Evolutionary conservation across 306 rosid species (phyloP), one percentile per base, ranked within the genome.

Genomic region (Quercus cerris): DNA sequence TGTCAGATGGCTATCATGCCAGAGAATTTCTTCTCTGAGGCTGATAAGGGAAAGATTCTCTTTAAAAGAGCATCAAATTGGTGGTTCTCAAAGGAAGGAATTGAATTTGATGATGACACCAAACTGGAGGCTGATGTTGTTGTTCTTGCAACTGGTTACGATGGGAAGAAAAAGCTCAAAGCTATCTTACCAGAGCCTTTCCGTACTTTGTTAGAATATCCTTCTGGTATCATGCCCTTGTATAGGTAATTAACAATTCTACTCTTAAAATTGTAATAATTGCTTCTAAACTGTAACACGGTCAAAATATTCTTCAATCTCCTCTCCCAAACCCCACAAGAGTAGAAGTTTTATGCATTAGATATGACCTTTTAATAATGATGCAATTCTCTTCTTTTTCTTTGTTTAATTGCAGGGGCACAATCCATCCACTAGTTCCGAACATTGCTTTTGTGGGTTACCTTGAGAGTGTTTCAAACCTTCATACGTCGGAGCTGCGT

Each of bases 1-100:
- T 92, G 97, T 59, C 97, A 92, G 80, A 92, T 92, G 97, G 89
- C 94, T 56, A 84, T 92, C 77, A 81, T 84, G 86, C 93, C 93
- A 5, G 92, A 89, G 18, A 86, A 90, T 61, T 92, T 92, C 85
- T 92, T 90, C 82, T 9, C 90, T 1, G 93, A 92, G 85, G 97
- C 85, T 46, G 97, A 92, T 20, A 92, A 92, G 64, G 93, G 97
- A 9, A 90, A 81, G 72, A 87, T 92, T 75, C 71, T 69, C 31
- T 90, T 92, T 68, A 89, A 92, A 76, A 87, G 63, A 77, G 41
- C 90, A 73, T 88, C 90, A 25, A 87, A 87, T 58, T 92, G 95
- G 93, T 86, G 97, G 93, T 92, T 92, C 61, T 82, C 84, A 74
- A 70, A 88, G 18, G 90, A 80, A 35, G 95, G 97, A 62, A 81